phyloP scores from a whole-genome alignment of 2,329 filamentous ascomycete species.

The Diaporthe batatas region DNA sequence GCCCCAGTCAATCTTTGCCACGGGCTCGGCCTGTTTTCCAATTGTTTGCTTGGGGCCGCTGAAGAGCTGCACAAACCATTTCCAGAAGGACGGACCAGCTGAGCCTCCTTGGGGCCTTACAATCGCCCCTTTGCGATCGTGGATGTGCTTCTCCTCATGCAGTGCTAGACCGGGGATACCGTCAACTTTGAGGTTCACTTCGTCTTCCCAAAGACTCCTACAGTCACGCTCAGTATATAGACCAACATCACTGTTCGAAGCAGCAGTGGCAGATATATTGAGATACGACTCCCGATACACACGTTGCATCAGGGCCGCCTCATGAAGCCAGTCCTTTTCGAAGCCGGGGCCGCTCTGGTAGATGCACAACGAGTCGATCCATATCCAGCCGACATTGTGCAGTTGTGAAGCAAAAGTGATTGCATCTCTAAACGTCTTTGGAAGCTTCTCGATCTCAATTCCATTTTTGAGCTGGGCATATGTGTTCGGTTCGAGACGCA shows the following conservation, averaged over 20 bases:
- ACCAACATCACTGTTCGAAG: conserved; percentile 36
- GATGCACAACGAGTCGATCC: conserved; percentile 39
- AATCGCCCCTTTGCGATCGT: neutral
- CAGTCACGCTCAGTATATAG: conserved; percentile 19
- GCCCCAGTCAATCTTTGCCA: neutral
- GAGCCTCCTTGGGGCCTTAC: neutral
- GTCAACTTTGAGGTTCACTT: neutral
- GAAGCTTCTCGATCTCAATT: neutral
- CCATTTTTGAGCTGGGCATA: neutral
- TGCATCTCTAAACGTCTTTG: conserved; percentile 11
- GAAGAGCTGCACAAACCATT: neutral
- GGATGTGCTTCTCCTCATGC: neutral
- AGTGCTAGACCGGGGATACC: neutral
- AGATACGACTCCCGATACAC: conserved; percentile 44
- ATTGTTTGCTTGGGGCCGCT: no score
- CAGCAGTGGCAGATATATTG: conserved; percentile 43
- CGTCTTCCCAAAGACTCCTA: neutral
- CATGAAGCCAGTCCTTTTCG: conserved; percentile 42
- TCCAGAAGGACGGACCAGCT: neutral
- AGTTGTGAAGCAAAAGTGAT: neutral
- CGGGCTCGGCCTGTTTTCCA: neutral
- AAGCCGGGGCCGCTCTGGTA: neutral
- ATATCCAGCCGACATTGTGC: conserved; percentile 29
- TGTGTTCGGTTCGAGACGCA: neutral
- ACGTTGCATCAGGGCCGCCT: conserved; percentile 42